Evolutionary conservation across 495 filamentous ascomycete species (phyloP).

Genomic region (Venustampulla echinocandica): DNA sequence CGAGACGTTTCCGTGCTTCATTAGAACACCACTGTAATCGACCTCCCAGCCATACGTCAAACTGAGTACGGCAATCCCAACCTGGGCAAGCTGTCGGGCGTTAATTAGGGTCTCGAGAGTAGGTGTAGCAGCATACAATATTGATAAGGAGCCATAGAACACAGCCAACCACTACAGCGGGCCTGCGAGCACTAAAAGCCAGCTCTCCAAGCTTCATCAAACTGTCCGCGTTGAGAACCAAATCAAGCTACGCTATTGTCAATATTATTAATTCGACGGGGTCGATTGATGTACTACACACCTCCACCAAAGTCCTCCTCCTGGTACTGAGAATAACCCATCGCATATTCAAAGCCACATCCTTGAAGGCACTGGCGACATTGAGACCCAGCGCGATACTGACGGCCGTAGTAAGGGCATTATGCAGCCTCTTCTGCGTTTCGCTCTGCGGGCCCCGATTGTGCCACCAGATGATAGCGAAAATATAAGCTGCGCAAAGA

Average conservation of each 20-base stretch:
- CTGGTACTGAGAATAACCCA: constrained; percentile 20
- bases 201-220: constrained; percentile 14
- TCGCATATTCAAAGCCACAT: constrained; percentile 24
- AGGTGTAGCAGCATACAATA: constrained; percentile 4
- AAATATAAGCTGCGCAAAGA: constrained; percentile 12
- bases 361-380: constrained; percentile 25
- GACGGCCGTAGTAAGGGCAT: constrained; percentile 21
- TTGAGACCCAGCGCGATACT: constrained; percentile 23
- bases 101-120: not conserved
- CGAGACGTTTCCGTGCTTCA: constrained; percentile 4
- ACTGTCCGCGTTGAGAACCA: constrained; percentile 17
- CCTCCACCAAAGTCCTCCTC: constrained; percentile 20
- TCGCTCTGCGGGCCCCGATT: constrained; percentile 9
- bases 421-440: constrained; percentile 17
- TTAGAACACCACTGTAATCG: not conserved
- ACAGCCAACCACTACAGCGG: constrained; percentile 9
- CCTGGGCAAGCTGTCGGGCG: constrained; percentile 16
- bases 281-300: constrained; percentile 1
- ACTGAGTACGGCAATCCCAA: constrained; percentile 19
- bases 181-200: constrained; percentile 5
- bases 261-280: not conserved
- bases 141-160: constrained; percentile 19
- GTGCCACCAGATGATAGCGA: constrained; percentile 9
- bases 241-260: constrained; percentile 21
- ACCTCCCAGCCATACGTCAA: constrained; percentile 20